Conservation (phyloP, 2,329 filamentous ascomycete genomes). For the Colletotrichum coccodes region DNA sequence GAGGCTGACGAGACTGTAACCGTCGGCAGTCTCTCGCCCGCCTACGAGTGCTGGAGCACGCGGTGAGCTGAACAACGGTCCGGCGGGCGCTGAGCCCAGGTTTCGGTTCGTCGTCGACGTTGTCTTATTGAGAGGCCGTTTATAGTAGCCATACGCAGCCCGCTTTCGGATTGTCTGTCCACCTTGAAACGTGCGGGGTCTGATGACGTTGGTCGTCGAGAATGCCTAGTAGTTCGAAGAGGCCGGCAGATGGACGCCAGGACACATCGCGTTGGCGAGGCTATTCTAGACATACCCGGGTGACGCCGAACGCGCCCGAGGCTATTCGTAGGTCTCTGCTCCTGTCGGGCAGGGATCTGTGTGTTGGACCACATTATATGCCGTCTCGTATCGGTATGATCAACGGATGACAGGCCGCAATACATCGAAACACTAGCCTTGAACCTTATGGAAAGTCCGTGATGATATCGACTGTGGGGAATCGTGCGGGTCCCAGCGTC, state of each 20-base stretch:
- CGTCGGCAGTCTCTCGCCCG: not conserved
- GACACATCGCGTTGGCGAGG: not conserved
- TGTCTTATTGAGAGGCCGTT: not conserved
- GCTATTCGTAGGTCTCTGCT: not conserved
- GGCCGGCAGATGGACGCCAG: not conserved
- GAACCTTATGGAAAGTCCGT: not conserved
- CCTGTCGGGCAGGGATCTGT: not conserved
- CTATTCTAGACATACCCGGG: not conserved
- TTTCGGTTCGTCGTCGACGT: not conserved
- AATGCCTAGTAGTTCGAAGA: not conserved
- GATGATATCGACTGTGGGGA: not conserved
- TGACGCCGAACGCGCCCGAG: not conserved
- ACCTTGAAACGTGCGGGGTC: not conserved
- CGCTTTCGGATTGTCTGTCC: not conserved
- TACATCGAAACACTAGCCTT: conserved; percentile 12
- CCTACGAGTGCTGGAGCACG: not conserved
- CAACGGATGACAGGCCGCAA: conserved; percentile 18
- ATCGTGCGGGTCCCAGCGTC: not conserved
- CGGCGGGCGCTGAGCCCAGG: not conserved
- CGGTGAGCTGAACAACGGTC: not conserved
- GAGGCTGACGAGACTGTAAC: conserved; percentile 6
- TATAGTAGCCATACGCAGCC: not conserved
- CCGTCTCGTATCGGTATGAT: conserved; percentile 22
- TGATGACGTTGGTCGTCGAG: not conserved
- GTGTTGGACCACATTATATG: not conserved